Percentiles rank a stretch among this genome's conserved stretches.
Evolutionary conservation across 1,139 yeast genomes (phyloP).

Genomic region (Hansenula anomala): DNA sequence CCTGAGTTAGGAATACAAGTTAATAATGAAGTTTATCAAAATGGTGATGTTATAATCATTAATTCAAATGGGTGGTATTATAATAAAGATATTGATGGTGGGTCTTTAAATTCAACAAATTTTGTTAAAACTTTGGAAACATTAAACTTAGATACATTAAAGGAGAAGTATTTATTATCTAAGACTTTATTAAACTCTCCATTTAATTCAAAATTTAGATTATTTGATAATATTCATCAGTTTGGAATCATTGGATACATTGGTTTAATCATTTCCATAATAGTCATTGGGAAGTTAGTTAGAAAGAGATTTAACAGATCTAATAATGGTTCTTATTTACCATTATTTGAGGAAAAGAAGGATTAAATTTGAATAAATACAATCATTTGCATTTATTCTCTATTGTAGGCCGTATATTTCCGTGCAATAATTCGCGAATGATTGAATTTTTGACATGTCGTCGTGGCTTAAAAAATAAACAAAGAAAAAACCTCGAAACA

Average conservation of each 20-base stretch:
- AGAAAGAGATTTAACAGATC: neutral
- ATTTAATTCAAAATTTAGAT: slow-evolving; percentile 32
- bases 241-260: slow-evolving; percentile 43
- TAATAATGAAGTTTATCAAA: slow-evolving; percentile 23
- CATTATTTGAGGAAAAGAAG: neutral
- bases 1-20: slow-evolving; percentile 36
- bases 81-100: too few species aligned
- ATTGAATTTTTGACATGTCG: too few species aligned
- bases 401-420: too few species aligned
- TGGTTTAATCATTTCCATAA: slow-evolving; percentile 3
- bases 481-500: too few species aligned
- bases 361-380: neutral
- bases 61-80: slow-evolving; percentile 17
- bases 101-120: too few species aligned
- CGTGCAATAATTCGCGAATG: too few species aligned
- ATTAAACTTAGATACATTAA: too few species aligned
- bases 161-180: too few species aligned
- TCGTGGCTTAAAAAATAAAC: too few species aligned
- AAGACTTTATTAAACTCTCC: slow-evolving; percentile 43
- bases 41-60: slow-evolving; percentile 43
- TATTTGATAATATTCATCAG: slow-evolving; percentile 41
- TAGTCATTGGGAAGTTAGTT: neutral
- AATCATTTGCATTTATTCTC: too few species aligned
- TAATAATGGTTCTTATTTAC: neutral
- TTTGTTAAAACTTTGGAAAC: too few species aligned